Percentiles rank a stretch among this genome's conserved stretches.
Evolutionary conservation across 1,284 basidiomycete species (phyloP).

Genomic region (Sanghuangporus baumii): DNA sequence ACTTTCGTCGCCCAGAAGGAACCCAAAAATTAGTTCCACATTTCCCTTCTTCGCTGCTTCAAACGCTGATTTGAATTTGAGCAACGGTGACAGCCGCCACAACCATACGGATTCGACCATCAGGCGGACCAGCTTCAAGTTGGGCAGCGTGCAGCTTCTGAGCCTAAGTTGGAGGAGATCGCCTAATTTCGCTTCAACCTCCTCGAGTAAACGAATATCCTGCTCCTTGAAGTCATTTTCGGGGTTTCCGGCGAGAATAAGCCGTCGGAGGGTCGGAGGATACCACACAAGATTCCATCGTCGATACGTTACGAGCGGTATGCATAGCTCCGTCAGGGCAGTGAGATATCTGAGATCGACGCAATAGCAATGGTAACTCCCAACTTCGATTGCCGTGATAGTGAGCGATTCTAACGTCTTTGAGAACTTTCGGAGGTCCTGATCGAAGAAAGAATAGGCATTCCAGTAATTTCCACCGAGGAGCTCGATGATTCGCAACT

Average conservation of each 20-base stretch:
- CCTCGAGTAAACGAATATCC: neutral
- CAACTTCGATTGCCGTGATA: neutral
- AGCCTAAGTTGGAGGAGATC: neutral
- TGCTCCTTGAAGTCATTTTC: neutral
- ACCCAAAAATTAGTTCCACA: neutral
- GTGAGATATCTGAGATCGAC: neutral
- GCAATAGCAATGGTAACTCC: neutral
- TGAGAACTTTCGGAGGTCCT: neutral
- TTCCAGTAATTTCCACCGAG: neutral
- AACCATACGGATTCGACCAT: neutral
- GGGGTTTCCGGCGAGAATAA: neutral
- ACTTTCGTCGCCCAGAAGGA: slow-evolving; percentile 1
- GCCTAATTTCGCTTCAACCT: neutral
- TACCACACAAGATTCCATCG: too few relatives aligned
- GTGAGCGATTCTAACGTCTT: neutral
- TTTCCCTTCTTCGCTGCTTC: neutral
- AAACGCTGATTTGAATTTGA: neutral
- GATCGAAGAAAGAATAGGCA: neutral
- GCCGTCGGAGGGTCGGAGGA: neutral
- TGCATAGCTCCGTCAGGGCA: neutral
- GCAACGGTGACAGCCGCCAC: neutral
- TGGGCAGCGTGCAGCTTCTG: neutral
- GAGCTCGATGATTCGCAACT: neutral
- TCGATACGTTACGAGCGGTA: neutral
- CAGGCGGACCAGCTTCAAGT: neutral